Evolutionary conservation across 1,284 basidiomycete species (phyloP).

Genomic region (Rhodotorula sp.): DNA sequence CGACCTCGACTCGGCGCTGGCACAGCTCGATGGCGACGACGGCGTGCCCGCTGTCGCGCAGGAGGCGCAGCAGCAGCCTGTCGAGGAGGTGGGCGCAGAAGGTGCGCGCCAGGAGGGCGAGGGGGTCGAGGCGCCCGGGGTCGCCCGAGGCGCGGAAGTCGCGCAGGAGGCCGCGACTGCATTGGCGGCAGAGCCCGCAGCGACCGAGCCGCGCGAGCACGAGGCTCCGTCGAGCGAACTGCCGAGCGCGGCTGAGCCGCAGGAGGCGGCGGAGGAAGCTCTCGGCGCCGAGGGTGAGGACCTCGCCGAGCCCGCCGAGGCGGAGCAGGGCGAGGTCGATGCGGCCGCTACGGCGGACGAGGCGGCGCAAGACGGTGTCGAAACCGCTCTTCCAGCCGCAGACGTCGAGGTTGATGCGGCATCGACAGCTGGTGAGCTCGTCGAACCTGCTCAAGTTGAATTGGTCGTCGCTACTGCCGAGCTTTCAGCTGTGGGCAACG

Average conservation of each 20-base stretch:
- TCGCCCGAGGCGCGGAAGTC: neutral
- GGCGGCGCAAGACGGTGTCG: neutral
- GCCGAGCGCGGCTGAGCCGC: no score
- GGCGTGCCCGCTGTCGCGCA: constrained; percentile 19
- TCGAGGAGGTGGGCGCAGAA: neutral
- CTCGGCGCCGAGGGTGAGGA: no score
- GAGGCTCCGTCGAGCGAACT: no score
- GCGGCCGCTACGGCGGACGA: neutral
- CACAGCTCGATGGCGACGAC: constrained; percentile 35
- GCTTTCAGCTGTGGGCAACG: neutral
- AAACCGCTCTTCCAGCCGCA: no score
- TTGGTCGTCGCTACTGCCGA: neutral
- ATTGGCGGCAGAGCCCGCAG: neutral
- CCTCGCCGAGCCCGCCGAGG: neutral
- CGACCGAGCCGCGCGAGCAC: neutral
- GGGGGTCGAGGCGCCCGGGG: neutral
- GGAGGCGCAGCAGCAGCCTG: neutral
- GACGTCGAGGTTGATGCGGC: no score
- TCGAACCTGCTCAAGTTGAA: neutral
- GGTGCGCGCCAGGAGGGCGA: constrained; percentile 6
- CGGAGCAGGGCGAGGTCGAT: neutral
- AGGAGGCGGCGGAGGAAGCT: no score
- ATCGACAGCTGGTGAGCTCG: neutral
- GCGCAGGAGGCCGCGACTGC: neutral
- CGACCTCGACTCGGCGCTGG: constrained; percentile 34